Evolutionary conservation across 2,329 filamentous ascomycete species (phyloP).

Genomic region (Gyromitra esculenta): DNA sequence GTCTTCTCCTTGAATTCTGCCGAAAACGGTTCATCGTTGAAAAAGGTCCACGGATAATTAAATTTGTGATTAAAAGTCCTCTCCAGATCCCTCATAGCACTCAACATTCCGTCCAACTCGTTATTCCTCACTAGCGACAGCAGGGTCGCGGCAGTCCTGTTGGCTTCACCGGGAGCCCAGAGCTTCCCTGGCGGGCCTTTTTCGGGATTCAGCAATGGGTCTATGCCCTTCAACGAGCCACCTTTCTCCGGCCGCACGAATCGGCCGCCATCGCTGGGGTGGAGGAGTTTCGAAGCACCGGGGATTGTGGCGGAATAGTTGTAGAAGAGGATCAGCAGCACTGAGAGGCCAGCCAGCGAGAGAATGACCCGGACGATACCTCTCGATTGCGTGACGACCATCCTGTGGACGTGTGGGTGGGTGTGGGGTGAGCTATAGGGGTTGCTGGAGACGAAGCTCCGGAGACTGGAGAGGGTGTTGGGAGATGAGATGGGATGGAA

Average conservation of each 20-base stretch:
- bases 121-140: slow-evolving; percentile 91
- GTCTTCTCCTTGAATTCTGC: slow-evolving; percentile 92
- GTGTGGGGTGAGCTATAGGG: neutral
- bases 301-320: slow-evolving; percentile 48
- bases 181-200: slow-evolving; percentile 53
- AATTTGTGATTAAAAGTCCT: slow-evolving; percentile 97
- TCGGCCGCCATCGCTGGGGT: slow-evolving; percentile 11
- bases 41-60: slow-evolving; percentile 99
- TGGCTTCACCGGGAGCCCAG: slow-evolving; percentile 61
- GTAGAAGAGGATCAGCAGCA: slow-evolving; percentile 49
- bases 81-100: slow-evolving; percentile 91
- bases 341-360: slow-evolving; percentile 38
- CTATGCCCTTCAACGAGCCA: slow-evolving; percentile 53
- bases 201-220: slow-evolving; percentile 52
- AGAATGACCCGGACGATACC: slow-evolving; percentile 45
- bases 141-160: slow-evolving; percentile 91
- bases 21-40: slow-evolving; percentile 94
- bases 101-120: slow-evolving; percentile 83
- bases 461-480: neutral
- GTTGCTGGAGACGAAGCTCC: slow-evolving; percentile 22
- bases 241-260: slow-evolving; percentile 50
- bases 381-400: slow-evolving; percentile 47
- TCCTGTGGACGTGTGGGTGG: slow-evolving; percentile 16
- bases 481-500: neutral
- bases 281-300: slow-evolving; percentile 12